Base-by-base conservation (phyloP, 257 asterid genomes). In the Scutellaria minor region DNA sequence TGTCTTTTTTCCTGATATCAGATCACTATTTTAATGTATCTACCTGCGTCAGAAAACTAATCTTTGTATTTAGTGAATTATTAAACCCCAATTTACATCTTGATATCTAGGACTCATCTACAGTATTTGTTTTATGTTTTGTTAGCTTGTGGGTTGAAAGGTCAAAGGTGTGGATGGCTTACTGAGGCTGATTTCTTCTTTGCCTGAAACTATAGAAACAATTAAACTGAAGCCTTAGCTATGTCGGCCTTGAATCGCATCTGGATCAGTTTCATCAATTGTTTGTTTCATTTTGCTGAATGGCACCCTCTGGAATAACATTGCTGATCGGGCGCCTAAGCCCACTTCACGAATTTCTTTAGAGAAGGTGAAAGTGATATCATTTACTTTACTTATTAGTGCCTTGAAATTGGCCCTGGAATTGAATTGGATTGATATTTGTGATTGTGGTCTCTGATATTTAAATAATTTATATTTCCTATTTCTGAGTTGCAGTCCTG, bases 241-340 rank as follows among this genome's bases (percentile, higher is more conserved):
- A 75, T 74, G 78, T 65, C 61, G 42, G 67, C 68, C 68, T 74
- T 74, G 68, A 74, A 74, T 66, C 59, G 67, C 53, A 58, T 44
- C 39, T 65, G 73, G 54, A 56, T 74, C 68, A 74, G 18, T 57
- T 66, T 74, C 18, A 12, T 74, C 60, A 74, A 45, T 56, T 65
- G 73, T 60, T 65, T 74, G 8, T 74, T 74, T 74, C 78, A 74
- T 56, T 74, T 74, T 74, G 61, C 78, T 45, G 78, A 74, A 59
- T 74, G 78, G 78, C 73, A 74, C 66, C 78, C 78, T 37, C 45
- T 74, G 68, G 73, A 74, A 74, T 74, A 74, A 65, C 73, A 45
- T 45, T 5, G 68, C 31, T 61, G 62, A 35, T 56, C 8, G 78
- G 78, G 78, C 78, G 54, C 7, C 73, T 56, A 55, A 56, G 78